Evolutionary conservation across 306 rosid genomes (phyloP), one percentile per base, ranked within the genome.

Genomic region (Acacia crassicarpa): DNA sequence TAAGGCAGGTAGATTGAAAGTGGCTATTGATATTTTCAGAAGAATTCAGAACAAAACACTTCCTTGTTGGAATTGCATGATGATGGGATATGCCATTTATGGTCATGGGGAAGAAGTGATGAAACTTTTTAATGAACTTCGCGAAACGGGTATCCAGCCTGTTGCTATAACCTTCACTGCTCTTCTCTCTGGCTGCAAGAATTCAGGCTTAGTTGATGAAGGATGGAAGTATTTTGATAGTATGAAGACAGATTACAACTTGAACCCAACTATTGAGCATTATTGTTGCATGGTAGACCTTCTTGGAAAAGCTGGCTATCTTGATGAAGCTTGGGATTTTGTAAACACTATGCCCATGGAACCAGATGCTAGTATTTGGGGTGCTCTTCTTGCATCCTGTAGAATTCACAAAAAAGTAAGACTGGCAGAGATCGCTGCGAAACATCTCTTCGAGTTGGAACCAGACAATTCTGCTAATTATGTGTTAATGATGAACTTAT

Each of bases 61-160:
- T 45, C 90, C 91, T 4, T 92, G 93, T 84, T 92, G 94, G 97
- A 92, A 92, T 81, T 90, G 97, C 85, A 85, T 92, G 92, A 87
- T 92, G 84, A 89, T 89, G 92, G 94, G 92, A 58, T 85, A 83
- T 86, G 89, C 97, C 32, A 82, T 72, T 67, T 82, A 89, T 83
- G 89, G 94, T 78, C 82, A 81, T 41, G 93, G 88, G 9, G 82
- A 89, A 87, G 89, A 90, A 79, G 91, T 84, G 20, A 83, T 83
- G 19, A 78, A 15, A 23, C 97, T 90, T 44, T 92, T 87, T 14
- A 63, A 82, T 72, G 83, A 84, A 73, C 86, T 92, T 89, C 13
- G 77, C 23, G 35, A 77, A 67, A 76, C 61, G 1, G 83, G 88
- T 53, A 76, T 89, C 82, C 83, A 63, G 70, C 92, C 97, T 40